phyloP scores from a whole-genome alignment of 176 grass and related monocot species.

The Rhynchospora breviuscula region DNA sequence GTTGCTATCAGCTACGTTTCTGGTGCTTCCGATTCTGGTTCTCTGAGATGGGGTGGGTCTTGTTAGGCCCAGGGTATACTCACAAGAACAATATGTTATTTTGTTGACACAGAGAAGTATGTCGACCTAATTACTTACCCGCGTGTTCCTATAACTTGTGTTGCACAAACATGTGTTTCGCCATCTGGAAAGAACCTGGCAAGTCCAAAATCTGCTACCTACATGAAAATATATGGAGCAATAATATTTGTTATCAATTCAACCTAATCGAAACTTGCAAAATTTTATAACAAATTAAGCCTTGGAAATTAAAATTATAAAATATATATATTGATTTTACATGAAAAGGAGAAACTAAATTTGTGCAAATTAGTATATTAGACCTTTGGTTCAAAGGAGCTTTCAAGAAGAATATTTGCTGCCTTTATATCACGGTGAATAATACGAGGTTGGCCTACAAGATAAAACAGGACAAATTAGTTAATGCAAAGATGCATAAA shows the following conservation, averaged over 20 bases:
- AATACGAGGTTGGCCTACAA: constrained; percentile 30
- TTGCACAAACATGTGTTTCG: constrained; percentile 16
- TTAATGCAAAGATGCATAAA: background rate
- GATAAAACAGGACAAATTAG: background rate
- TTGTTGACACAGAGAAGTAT: no score
- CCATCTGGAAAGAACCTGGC: constrained; percentile 9
- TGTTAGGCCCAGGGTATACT: no score
- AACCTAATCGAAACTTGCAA: background rate
- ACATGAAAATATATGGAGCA: constrained; percentile 52
- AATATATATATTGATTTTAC: background rate
- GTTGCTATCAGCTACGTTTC: no score
- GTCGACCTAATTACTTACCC: constrained; percentile 20
- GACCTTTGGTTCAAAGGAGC: constrained; percentile 34
- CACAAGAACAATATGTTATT: no score
- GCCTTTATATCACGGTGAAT: constrained; percentile 39
- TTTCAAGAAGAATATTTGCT: constrained; percentile 33
- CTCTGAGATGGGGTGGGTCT: no score
- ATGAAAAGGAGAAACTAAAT: background rate
- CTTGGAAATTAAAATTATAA: background rate
- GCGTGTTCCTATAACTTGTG: constrained; percentile 28
- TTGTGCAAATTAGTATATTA: background rate
- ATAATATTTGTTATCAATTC: constrained; percentile 11
- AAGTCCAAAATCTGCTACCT: constrained; percentile 25
- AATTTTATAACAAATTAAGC: background rate
- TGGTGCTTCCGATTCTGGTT: no score